Base-by-base conservation (phyloP, 2,329 filamentous ascomycete species). In the Fusarium liriodendri region DNA sequence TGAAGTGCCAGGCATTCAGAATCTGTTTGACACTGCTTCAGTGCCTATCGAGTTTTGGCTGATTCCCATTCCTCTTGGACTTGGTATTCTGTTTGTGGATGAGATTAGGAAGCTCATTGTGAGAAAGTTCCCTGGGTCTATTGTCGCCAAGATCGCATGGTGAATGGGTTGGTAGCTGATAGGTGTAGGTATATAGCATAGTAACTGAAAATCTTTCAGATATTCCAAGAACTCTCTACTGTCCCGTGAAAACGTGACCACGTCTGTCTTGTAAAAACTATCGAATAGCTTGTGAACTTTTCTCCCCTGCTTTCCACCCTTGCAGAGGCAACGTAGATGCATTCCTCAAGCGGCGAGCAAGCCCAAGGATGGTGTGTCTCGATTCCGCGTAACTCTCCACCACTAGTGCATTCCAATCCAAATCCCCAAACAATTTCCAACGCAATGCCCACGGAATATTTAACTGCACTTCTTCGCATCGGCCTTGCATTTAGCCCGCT, bases 31-130 rank as follows among this genome's bases (percentile, higher is more conserved):
- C 4, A 89, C 87, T 0, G 84, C 85, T 1, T 82, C 82, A 2
- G 86, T 88, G 2, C 87, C 87, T 0, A 82, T 88, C 37, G 83
- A 88, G 79, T 88, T 84, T 62, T 89, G 87, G 87, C 73, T 88
- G 1, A 84, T 89, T 64, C 87, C 87, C 1, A 76, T 89, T 27
- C 85, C 86, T 8, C 78, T 89, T 14, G 87, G 85, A 0, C 67
- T 89, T 42, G 87, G 85, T 0, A 84, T 90, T 8, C 75, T 90
- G 37, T 67, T 81, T 32, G 85, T 89, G 79, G 87, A 89, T 76
- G 88, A 90, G 81, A 74, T 87, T 8, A 82, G 87, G 38, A 90
- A 89, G 79, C 75, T 86, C 27, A 45, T 85, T 2, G 87, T 89
- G 4, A 80, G 87, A 18, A 65, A 79, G 8, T 88, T 83, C 64